A percentile compares a stretch with the other conserved stretches of the same genome.
Conservation (phyloP, 2,329 filamentous ascomycete genomes). For the Aspergillus terreus region DNA sequence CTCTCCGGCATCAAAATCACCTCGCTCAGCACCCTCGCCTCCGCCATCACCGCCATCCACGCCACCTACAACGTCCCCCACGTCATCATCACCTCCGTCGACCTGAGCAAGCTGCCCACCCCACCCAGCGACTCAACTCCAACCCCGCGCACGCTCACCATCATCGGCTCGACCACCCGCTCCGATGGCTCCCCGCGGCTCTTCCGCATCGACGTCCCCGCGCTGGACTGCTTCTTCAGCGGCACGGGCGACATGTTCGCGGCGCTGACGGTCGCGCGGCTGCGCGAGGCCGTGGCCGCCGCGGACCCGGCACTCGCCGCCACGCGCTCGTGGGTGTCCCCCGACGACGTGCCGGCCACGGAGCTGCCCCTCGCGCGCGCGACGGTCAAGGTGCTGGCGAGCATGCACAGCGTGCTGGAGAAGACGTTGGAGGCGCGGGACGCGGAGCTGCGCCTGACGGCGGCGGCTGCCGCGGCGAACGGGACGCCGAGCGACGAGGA, state of each 20-base stretch:
- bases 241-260: constrained; percentile 99
- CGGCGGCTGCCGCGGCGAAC: constrained; percentile 20
- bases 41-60: constrained; percentile 76
- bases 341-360: constrained; percentile 63
- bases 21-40: constrained; percentile 67
- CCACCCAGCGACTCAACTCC: constrained; percentile 24
- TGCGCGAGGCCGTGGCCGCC: constrained; percentile 72
- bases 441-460: constrained; percentile 52
- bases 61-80: constrained; percentile 73
- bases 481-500: constrained; percentile 38
- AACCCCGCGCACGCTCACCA: constrained; percentile 53
- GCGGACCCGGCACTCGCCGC: constrained; percentile 47
- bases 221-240: constrained; percentile 89
- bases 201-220: constrained; percentile 82
- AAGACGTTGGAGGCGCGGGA: constrained; percentile 65
- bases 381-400: constrained; percentile 80
- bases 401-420: constrained; percentile 82
- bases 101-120: constrained; percentile 55
- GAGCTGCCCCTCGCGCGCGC: constrained; percentile 81
- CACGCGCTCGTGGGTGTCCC: constrained; percentile 68
- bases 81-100: constrained; percentile 87
- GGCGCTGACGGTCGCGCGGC: constrained; percentile 78
- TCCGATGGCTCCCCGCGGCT: constrained; percentile 67
- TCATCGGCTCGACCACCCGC: constrained; percentile 71
- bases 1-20: constrained; percentile 81